Conservation (phyloP, 139 green algal genomes). For the Yamagishiella unicocca region DNA sequence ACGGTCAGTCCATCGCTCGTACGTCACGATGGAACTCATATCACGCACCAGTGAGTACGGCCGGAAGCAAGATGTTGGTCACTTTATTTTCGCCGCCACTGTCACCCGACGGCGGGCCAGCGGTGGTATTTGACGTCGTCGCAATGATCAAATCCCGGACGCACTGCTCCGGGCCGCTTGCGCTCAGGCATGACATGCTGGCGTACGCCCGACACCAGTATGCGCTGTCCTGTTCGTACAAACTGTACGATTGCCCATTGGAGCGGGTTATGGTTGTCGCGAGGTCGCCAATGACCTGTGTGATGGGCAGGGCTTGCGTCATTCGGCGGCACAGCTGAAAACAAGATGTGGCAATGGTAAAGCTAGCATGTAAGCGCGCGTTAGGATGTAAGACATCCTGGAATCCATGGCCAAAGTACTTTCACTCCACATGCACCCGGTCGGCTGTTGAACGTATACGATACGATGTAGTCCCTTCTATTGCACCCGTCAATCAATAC, state of each 20-base stretch:
- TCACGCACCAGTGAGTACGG: slow-evolving; percentile 9
- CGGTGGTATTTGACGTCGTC: background rate
- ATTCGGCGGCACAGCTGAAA: too few species aligned
- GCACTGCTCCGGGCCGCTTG: slow-evolving; percentile 37
- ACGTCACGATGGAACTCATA: too few species aligned
- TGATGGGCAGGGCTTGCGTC: too few species aligned
- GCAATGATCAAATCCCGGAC: background rate
- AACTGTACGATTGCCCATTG: slow-evolving; percentile 17
- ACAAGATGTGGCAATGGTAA: too few species aligned
- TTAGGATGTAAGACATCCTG: too few species aligned
- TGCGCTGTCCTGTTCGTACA: slow-evolving; percentile 9
- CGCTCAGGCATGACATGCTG: slow-evolving; percentile 24
- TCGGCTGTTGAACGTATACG: too few species aligned
- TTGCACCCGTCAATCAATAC: too few species aligned
- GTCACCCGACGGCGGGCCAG: background rate
- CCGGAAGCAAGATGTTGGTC: slow-evolving; percentile 8
- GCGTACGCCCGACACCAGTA: slow-evolving; percentile 36
- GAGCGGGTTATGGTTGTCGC: slow-evolving; percentile 18
- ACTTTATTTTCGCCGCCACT: background rate
- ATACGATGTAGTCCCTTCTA: too few species aligned
- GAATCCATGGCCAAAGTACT: too few species aligned
- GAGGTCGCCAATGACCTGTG: slow-evolving; percentile 4
- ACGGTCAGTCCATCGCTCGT: too few species aligned
- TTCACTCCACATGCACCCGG: too few species aligned
- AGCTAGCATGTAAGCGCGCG: too few species aligned